A percentile compares a stretch with the other conserved stretches of the same genome.
phyloP scores from a whole-genome alignment of 2,329 filamentous ascomycete genomes.

The Scolecobasidium constrictum region DNA sequence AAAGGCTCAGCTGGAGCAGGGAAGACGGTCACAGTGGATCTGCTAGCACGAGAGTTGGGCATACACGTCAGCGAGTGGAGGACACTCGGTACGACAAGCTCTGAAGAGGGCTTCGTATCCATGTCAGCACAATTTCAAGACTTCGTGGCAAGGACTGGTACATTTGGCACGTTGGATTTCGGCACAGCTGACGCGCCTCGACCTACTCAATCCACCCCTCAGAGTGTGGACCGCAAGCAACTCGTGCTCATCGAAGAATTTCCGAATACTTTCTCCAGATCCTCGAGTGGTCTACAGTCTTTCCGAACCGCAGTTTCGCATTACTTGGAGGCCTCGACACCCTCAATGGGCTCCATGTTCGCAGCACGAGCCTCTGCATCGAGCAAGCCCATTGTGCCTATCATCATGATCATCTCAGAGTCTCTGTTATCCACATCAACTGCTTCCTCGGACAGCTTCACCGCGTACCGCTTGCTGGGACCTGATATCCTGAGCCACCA shows the following conservation, averaged over 20 bases:
- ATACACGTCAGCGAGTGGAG: slow-evolving; percentile 82
- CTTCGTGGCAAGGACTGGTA: slow-evolving; percentile 72
- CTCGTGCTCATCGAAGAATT: slow-evolving; percentile 39
- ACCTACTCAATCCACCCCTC: neutral
- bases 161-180: slow-evolving; percentile 61
- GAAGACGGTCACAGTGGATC: slow-evolving; percentile 76
- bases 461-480: slow-evolving; percentile 78
- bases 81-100: slow-evolving; percentile 59
- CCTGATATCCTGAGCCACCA: slow-evolving; percentile 77
- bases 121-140: slow-evolving; percentile 79
- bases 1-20: slow-evolving; percentile 87
- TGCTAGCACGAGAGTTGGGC: slow-evolving; percentile 67
- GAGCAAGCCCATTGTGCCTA: slow-evolving; percentile 49
- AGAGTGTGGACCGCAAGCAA: neutral
- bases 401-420: slow-evolving; percentile 88
- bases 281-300: slow-evolving; percentile 32
- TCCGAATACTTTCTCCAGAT: slow-evolving; percentile 36
- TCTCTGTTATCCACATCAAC: slow-evolving; percentile 77
- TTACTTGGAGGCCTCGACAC: slow-evolving; percentile 59
- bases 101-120: slow-evolving; percentile 54
- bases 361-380: slow-evolving; percentile 13
- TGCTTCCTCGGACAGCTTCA: slow-evolving; percentile 81
- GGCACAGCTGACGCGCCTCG: neutral
- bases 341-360: slow-evolving; percentile 39
- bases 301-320: slow-evolving; percentile 65